Evolutionary conservation across 129 eudicot genomes (phyloP), one percentile per base, ranked within the genome.

Genomic region (Arctium minus): DNA sequence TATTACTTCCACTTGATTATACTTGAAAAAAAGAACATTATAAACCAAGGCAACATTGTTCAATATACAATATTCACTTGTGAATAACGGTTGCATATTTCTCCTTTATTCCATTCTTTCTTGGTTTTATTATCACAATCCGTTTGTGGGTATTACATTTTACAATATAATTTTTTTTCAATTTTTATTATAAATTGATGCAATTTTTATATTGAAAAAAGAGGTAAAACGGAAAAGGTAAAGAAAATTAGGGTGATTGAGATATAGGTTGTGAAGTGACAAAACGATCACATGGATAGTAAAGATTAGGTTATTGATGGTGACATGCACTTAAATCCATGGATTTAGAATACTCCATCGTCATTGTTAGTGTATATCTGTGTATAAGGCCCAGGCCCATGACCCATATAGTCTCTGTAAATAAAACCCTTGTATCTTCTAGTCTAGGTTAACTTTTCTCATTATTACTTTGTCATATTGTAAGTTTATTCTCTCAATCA

Each of bases 241-340:
- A 72, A 77, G 36, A 56, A 18, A 75, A 60, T 13, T 4, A 40
- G 71, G 86, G 65, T 36, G 46, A 75, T 32, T 48, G 29, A 53
- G 77, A 74, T 64, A 68, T 4, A 9, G 78, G 71, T 50, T 70
- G 35, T 44, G 31, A 77, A 80, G 76, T 62, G 83, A 40, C 68
- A 75, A 70, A 76, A 17, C 4, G 12, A 70, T 67, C 84, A 74
- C 76, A 65, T 70, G 60, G 80, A 32, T 60, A 37, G 5, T 70
- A 60, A 77, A 60, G 36, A 75, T 87, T 87, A 75, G 89, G 86
- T 82, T 82, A 35, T 35, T 44, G 87, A 83, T 80, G 72, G 82
- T 70, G 88, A 81, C 84, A 78, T 29, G 72, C 82, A 17, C 81
- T 84, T 78, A 36, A 70, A 82, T 46, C 12, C 72, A 33, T 75